A percentile compares a stretch with the other conserved stretches of the same genome.
phyloP scores from a whole-genome alignment of 202 grass and related monocot species.

The Panicum hallii region DNA sequence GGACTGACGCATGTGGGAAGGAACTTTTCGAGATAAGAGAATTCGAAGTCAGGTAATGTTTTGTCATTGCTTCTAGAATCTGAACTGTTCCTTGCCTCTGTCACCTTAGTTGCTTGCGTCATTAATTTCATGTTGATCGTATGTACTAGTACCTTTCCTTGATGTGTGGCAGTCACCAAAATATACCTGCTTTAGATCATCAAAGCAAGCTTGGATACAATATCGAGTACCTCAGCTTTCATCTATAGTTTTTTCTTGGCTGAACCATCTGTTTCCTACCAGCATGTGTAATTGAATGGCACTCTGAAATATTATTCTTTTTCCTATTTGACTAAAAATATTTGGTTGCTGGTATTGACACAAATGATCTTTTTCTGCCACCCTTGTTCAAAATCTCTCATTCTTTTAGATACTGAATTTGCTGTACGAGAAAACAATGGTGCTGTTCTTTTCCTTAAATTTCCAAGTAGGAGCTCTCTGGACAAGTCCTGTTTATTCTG shows the following conservation, averaged over 20 bases:
- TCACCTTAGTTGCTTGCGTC: not conserved
- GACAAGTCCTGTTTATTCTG: not conserved
- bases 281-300: not conserved
- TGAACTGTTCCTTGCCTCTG: not conserved
- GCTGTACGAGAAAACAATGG: not conserved
- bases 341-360: not conserved
- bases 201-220: not conserved
- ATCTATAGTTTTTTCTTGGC: conserved; percentile 4
- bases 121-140: not conserved
- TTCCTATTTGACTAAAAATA: not conserved
- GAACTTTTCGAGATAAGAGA: conserved; percentile 96
- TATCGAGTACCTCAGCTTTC: not conserved
- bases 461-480: not conserved
- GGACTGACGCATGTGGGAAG: conserved; percentile 93
- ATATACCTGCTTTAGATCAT: not conserved
- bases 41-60: conserved; percentile 81
- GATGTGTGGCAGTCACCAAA: not conserved
- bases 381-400: not conserved
- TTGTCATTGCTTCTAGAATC: not conserved
- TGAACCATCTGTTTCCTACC: conserved; percentile 2
- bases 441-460: not conserved
- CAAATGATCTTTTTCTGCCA: not conserved
- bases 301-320: not conserved
- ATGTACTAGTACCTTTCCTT: not conserved
- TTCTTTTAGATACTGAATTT: not conserved